Evolutionary conservation across 2,329 filamentous ascomycete genomes (phyloP).

Genomic region (Ascochyta lentis): DNA sequence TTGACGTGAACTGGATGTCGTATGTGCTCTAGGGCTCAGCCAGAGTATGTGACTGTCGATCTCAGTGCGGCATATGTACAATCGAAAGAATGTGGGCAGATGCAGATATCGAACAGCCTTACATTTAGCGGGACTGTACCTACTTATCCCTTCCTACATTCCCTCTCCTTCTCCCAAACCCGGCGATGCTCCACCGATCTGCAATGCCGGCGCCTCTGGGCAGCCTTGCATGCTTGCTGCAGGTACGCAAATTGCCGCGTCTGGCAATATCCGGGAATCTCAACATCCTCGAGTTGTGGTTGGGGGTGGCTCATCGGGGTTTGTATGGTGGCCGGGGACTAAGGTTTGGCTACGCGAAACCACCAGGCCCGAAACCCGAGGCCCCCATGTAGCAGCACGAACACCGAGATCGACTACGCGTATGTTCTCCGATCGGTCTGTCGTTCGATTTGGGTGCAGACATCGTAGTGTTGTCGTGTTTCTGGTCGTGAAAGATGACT

Average conservation of each 20-base stretch:
- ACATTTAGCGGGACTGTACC: background rate
- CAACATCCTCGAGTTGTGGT: slow-evolving; percentile 1
- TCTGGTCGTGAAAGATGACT: background rate
- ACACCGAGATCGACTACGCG: slow-evolving; percentile 5
- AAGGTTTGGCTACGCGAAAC: slow-evolving; percentile 12
- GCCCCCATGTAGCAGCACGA: background rate
- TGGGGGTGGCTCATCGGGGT: slow-evolving; percentile 17
- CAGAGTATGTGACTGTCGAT: background rate
- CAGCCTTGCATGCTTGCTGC: slow-evolving; percentile 12
- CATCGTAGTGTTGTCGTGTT: background rate
- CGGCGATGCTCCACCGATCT: slow-evolving; percentile 12
- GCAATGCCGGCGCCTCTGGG: slow-evolving; percentile 9
- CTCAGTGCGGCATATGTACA: background rate
- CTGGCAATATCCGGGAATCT: slow-evolving; percentile 6
- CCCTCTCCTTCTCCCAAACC: background rate
- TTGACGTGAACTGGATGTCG: background rate
- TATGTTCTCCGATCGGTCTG: background rate
- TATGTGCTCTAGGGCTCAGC: background rate
- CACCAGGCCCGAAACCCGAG: slow-evolving; percentile 18
- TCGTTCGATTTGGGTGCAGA: background rate
- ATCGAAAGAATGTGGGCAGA: background rate
- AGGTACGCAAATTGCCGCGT: slow-evolving; percentile 12
- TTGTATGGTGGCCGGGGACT: slow-evolving; percentile 7
- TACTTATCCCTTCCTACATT: slow-evolving; percentile 6
- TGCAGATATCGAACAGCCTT: slow-evolving; percentile 1